A percentile compares a stretch with the other conserved stretches of the same genome.
Conservation (phyloP, 805 yeast species). For the Wilhelminamyces savonicus region DNA sequence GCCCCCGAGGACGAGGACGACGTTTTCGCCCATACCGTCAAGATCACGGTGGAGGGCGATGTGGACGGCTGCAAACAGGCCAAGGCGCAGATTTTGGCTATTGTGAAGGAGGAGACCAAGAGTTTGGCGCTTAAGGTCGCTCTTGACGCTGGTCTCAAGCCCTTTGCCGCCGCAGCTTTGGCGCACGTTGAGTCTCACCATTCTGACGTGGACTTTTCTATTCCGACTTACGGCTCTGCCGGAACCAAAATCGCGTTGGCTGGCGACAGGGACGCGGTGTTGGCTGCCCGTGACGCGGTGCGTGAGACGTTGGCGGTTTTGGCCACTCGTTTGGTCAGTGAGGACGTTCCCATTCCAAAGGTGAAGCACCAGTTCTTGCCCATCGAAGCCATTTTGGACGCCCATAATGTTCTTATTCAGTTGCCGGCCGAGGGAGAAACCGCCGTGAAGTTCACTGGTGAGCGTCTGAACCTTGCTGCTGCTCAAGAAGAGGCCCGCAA, state of each 20-base stretch:
- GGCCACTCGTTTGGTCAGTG: conserved; percentile 40
- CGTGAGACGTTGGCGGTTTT: conserved; percentile 40
- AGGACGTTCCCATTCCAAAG: conserved; percentile 59
- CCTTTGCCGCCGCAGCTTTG: conserved; percentile 37
- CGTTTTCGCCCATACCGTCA: conserved; percentile 51
- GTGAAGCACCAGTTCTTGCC: conserved; percentile 66
- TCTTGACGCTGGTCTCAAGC: conserved; percentile 37
- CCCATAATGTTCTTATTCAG: conserved; percentile 51
- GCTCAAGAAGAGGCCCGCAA: conserved; percentile 62
- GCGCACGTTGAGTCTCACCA: conserved; percentile 13
- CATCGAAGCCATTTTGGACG: conserved; percentile 42
- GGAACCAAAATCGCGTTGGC: conserved; percentile 40
- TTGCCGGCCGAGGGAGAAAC: conserved; percentile 46
- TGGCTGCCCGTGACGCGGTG: conserved; percentile 48
- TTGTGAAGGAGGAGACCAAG: conserved; percentile 72
- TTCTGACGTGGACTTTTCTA: conserved; percentile 22
- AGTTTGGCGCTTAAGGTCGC: conserved; percentile 43
- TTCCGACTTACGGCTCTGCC: conserved; percentile 34
- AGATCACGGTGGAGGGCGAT: conserved; percentile 74
- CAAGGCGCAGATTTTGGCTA: conserved; percentile 57
- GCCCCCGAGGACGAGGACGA: conserved; percentile 45
- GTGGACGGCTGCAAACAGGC: conserved; percentile 77
- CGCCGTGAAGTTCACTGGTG: conserved; percentile 59
- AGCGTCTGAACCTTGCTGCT: conserved; percentile 41
- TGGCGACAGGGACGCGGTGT: conserved; percentile 68